Conservation (phyloP, 495 filamentous ascomycete species). For the Apodospora peruviana region DNA sequence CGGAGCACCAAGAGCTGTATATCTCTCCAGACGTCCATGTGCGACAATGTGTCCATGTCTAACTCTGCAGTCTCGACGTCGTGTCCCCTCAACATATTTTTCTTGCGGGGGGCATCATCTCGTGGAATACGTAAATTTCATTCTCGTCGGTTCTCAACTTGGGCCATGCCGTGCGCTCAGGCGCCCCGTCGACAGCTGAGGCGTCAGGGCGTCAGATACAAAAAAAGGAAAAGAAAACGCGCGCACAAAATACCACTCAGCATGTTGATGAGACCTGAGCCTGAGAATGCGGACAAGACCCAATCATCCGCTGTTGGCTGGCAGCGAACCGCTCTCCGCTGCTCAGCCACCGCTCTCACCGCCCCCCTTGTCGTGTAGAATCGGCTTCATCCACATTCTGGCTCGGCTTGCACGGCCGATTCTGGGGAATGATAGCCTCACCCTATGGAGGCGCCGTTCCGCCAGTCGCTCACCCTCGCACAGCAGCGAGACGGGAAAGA, state of each 20-base stretch:
- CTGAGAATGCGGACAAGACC: conserved; percentile 9
- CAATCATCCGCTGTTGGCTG: conserved; percentile 12
- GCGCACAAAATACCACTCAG: conserved; percentile 1
- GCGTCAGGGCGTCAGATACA: background rate
- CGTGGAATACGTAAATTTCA: background rate
- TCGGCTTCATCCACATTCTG: conserved; percentile 14
- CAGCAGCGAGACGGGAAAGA: background rate
- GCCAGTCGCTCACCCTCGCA: conserved; percentile 9
- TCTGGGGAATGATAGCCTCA: conserved; percentile 12
- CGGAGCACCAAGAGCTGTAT: no score
- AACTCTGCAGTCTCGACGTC: background rate
- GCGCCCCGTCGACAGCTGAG: background rate
- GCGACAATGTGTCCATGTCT: background rate
- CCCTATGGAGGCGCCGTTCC: conserved; percentile 10
- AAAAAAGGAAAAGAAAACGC: background rate
- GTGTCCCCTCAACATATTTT: background rate
- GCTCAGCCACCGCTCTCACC: conserved; percentile 30
- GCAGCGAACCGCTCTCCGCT: background rate
- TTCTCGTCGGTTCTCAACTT: background rate
- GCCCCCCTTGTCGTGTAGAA: conserved; percentile 18
- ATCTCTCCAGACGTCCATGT: background rate
- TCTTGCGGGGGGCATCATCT: background rate
- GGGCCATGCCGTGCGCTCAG: background rate
- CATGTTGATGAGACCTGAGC: background rate
- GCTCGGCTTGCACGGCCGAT: conserved; percentile 2